Evolutionary conservation across 2,329 filamentous ascomycete species (phyloP), one percentile per base, ranked within the genome.

Genomic region (Xylaria sp.): DNA sequence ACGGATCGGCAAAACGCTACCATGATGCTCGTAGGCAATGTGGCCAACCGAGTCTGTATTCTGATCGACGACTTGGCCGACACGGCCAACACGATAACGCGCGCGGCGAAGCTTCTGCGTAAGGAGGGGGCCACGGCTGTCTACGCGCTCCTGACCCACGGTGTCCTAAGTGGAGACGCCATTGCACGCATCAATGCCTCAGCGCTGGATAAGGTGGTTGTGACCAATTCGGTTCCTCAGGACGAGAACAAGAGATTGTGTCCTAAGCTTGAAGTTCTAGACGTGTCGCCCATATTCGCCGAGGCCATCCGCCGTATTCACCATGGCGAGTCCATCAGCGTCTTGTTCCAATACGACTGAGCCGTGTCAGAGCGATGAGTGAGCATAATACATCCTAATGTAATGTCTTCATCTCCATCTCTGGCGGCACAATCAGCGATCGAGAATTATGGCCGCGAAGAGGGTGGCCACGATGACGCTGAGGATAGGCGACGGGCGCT

Each of bases 251-350:
- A 85, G 69, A 80, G 78, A 60, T 73, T 86, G 46, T 96, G 93
- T 70, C 84, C 89, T 38, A 97, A 97, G 78, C 78, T 99, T 47
- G 92, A 96, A 72, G 89, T 97, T 45, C 77, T 99, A 58, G 93
- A 97, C 69, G 87, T 97, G 56, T 91, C 91, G 49, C 88, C 90
- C 63, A 87, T 97, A 54, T 97, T 97, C 71, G 92, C 91, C 55
- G 93, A 97, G 81, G 91, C 94, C 46, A 97, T 97, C 65, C 89
- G 94, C 60, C 86, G 94, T 59, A 93, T 97, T 54, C 94, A 99
- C 75, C 92, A 97, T 73, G 94, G 94, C 67, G 94, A 99, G 78
- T 96, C 91, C 68, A 96, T 99, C 75, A 96, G 92, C 71, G 91
- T 94, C 57, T 82, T 99, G 47, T 99, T 99, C 75, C 88, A 92